Conservation (phyloP, 2,329 filamentous ascomycete genomes). For the Gyromitra esculenta region DNA sequence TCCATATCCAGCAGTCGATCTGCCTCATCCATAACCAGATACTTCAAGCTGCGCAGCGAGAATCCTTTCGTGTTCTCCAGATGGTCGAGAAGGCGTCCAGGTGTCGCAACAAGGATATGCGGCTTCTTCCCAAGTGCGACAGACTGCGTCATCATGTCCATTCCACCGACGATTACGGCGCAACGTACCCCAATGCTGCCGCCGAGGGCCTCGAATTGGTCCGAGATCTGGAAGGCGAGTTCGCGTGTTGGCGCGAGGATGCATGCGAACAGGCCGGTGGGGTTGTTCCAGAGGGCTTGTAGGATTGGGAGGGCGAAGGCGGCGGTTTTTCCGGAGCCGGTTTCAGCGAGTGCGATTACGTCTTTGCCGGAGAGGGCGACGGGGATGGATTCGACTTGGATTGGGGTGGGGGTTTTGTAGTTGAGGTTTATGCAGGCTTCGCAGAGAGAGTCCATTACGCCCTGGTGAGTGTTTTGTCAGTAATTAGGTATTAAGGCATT, state of each 20-base stretch:
- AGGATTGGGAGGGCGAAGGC: constrained; percentile 94
- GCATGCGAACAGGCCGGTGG: constrained; percentile 85
- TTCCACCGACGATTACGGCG: constrained; percentile 86
- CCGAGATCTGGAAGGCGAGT: constrained; percentile 87
- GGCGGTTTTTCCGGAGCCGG: constrained; percentile 93
- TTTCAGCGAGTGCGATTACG: constrained; percentile 93
- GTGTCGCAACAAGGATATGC: constrained; percentile 91
- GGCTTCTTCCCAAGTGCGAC: constrained; percentile 96
- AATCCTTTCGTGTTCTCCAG: constrained; percentile 98
- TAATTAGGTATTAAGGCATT: not conserved
- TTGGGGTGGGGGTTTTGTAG: constrained; percentile 87
- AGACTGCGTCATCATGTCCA: constrained; percentile 93
- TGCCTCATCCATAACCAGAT: constrained; percentile 94
- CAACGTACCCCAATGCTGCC: constrained; percentile 87
- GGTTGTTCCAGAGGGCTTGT: constrained; percentile 87
- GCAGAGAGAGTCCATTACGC: constrained; percentile 85
- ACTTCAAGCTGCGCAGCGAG: constrained; percentile 80
- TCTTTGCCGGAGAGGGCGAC: constrained; percentile 81
- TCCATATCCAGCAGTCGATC: constrained; percentile 92
- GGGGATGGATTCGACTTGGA: constrained; percentile 87
- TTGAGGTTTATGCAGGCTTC: constrained; percentile 85
- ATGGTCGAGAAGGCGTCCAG: constrained; percentile 88
- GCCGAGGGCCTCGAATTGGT: constrained; percentile 87
- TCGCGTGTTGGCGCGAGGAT: constrained; percentile 93
- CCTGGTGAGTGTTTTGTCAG: constrained; percentile 64